Base-by-base conservation (phyloP, 2,329 filamentous ascomycete species). In the Aspergillus pseudoglaucus region DNA sequence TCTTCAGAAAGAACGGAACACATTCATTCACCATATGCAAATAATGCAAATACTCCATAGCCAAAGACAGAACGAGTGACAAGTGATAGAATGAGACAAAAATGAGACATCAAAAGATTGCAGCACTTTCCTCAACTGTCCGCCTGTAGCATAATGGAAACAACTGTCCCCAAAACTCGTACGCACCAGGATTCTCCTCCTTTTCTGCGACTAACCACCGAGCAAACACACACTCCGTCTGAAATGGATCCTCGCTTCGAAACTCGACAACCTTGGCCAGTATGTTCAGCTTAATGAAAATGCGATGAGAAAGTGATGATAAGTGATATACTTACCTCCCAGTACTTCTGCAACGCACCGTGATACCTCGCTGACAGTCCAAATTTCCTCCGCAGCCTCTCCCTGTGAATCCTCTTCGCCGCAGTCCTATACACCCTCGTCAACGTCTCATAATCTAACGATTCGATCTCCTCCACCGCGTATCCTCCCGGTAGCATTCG, bases 121-220 rank as follows among this genome's bases (percentile, higher is more conserved):
- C 44, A 20, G 60, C 50, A 35, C 59, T 64, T 53, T 64, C 50
- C 18, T 64, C 52, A 6, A 65, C 57, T 20, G 55, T 59, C 40
- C 61, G 59, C 10, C 55, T 56, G 50, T 66, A 63, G 52, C 64
- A 68, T 27, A 67, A 37, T 10, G 61, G 64, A 49, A 65, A 68
- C 42, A 68, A 48, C 44, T 49, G 53, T 5, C 52, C 58, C 65
- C 65, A 67, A 46, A 67, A 67, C 5, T 20, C 47, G 47, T 57
- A 65, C 48, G 61, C 47, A 5, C 49, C 50, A 6, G 56, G 55
- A 35, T 54, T 55, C 10, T 42, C 50, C 18, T 59, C 53, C 47
- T 53, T 59, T 42, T 60, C 53, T 1, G 57, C 52, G 10, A 64
- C 48, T 25, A 68, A 50, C 63, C 64, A 67, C 17, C 53, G 53